Evolutionary conservation across 805 yeast genomes (phyloP), one percentile per base, ranked within the genome.

Genomic region (Candida ortonii): DNA sequence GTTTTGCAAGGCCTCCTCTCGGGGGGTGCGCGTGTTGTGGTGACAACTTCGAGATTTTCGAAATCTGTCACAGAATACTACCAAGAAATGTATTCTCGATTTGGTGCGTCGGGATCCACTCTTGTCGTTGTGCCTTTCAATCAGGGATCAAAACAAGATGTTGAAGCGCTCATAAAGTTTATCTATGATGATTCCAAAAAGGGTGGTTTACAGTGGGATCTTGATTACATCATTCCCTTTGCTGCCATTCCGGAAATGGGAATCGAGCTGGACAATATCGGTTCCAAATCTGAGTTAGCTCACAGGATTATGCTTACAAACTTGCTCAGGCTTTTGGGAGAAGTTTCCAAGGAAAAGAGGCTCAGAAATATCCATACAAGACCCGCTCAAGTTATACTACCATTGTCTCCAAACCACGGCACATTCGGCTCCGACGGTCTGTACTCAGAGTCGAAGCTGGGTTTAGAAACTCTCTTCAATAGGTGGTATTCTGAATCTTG

Each of bases 191-290:
- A 76, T 47, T 77, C 71, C 37, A 79, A 83, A 74, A 75, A 82
- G 59, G 93, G 89, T 51, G 96, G 96, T 67, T 77, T 90, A 52
- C 96, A 94, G 38, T 90, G 97, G 97, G 98, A 93, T 62, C 75
- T 93, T 59, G 99, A 93, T 68, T 94, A 78, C 49, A 77, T 93
- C 47, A 78, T 93, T 62, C 99, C 99, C 55, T 93, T 93, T 59
- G 99, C 97, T 49, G 99, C 99, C 43, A 90, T 93, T 55, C 97
- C 99, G 50, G 99, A 93, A 71, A 87, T 87, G 61, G 99, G 99
- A 60, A 85, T 87, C 56, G 97, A 95, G 65, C 67, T 93, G 58
- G 96, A 88, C 57, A 76, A 76, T 60, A 84, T 93, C 55, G 97
- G 86, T 56, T 90, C 97, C 36, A 86, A 80, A 65, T 87, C 97